Evolutionary conservation across 75 land plant species (phyloP), one percentile per base, ranked within the genome.

Genomic region (Larix kaempferi): DNA sequence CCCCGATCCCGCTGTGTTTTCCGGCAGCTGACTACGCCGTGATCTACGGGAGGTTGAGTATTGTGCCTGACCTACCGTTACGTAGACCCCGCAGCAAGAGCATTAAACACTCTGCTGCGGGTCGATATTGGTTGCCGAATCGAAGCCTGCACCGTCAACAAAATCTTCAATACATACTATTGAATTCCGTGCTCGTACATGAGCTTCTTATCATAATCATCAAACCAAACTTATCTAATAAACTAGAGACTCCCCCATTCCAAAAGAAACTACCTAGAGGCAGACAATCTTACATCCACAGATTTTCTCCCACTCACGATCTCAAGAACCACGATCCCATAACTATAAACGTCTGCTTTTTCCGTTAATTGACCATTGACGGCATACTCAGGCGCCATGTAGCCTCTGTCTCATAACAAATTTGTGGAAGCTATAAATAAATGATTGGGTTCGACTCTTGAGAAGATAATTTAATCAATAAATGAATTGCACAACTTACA

Each of bases 121-220:
- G n/a, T n/a, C n/a, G n/a, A n/a, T n/a, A n/a, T n/a, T n/a, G n/a
- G n/a, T n/a, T n/a, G n/a, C n/a, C n/a, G n/a, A n/a, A n/a, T n/a
- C n/a, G n/a, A n/a, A 12, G 79, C 85, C 64, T 87, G 83, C 35
- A 81, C 64, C 16, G n/a, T 61, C 39, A 59, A 74, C 16, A 63
- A 78, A 1, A 55, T 76, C 17, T 1, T 29, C 33, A 29, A 29
- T 29, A 29, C 13, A 35, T 26, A 17, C 61, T 17, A 59, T n/a
- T n/a, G n/a, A 59, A 59, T 17, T 17, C n/a, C n/a, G 62, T 19
- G 1, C 1, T 17, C n/a, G 1, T 17, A 60, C 33, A 29, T 29
- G 33, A 29, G 33, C 33, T 29, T 29, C 33, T 29, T 29, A 29
- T 29, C 33, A 29, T 1, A 29, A 29, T 29, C 33, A 29, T 29